Percentiles rank a stretch among this genome's conserved stretches.
phyloP scores from a whole-genome alignment of 495 filamentous ascomycete genomes.

The Penicillium tannophilum region DNA sequence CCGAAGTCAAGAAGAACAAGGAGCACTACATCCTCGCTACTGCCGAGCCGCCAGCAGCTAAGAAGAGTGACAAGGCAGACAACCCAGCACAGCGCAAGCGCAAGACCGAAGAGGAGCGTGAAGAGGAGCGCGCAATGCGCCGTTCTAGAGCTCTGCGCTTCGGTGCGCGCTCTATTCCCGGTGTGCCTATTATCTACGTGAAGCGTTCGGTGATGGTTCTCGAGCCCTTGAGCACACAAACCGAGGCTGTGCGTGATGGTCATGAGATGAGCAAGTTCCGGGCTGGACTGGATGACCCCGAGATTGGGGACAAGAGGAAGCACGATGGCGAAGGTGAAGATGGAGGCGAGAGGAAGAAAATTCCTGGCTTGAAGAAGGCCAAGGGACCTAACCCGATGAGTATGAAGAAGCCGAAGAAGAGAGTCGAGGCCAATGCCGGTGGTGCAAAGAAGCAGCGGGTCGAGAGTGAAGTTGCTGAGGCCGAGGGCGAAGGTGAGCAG shows the following conservation, averaged over 20 bases:
- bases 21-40: slow-evolving; percentile 88
- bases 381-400: slow-evolving; percentile 91
- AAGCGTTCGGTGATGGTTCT: slow-evolving; percentile 86
- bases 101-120: slow-evolving; percentile 30
- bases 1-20: slow-evolving; percentile 66
- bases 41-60: slow-evolving; percentile 43
- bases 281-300: slow-evolving; percentile 60
- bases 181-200: slow-evolving; percentile 80
- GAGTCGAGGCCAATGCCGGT: slow-evolving; percentile 5
- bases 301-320: slow-evolving; percentile 45
- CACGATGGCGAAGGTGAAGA: slow-evolving; percentile 28
- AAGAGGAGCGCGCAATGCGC: slow-evolving; percentile 39
- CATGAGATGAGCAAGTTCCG: slow-evolving; percentile 78
- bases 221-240: slow-evolving; percentile 78
- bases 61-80: slow-evolving; percentile 28
- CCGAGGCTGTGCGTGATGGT: slow-evolving; percentile 60
- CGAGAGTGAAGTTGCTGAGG: slow-evolving; percentile 10
- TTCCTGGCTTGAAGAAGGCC: slow-evolving; percentile 68
- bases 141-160: slow-evolving; percentile 38
- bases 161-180: slow-evolving; percentile 53
- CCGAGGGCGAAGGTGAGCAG: slow-evolving; percentile 26
- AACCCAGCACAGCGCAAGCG: slow-evolving; percentile 24
- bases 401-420: slow-evolving; percentile 79
- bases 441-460: slow-evolving; percentile 23
- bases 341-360: slow-evolving; percentile 53